Conservation (phyloP, 1,139 yeast genomes). For the Yamadazyma membranifaciens region DNA sequence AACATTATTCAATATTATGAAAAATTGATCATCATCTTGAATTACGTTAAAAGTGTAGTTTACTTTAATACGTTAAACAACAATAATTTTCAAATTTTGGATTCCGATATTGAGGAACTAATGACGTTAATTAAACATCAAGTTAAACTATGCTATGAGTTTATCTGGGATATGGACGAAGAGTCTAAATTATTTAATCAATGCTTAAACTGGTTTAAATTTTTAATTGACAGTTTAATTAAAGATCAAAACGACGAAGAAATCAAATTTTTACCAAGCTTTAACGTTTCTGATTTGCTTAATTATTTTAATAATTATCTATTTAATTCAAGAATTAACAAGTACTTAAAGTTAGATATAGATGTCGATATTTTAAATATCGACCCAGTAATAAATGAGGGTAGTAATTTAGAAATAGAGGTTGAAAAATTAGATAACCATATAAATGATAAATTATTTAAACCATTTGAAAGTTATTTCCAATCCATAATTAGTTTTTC, state of each 20-base stretch:
- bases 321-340: constrained; percentile 23
- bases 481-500: neutral
- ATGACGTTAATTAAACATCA: constrained; percentile 28
- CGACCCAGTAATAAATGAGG: neutral
- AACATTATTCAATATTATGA: constrained; percentile 58
- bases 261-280: constrained; percentile 17
- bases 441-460: neutral
- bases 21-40: constrained; percentile 50
- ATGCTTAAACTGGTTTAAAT: constrained; percentile 50
- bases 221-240: constrained; percentile 34
- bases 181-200: constrained; percentile 53
- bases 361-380: constrained; percentile 3
- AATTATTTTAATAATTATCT: constrained; percentile 29
- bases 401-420: neutral
- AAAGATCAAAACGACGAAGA: constrained; percentile 36
- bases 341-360: constrained; percentile 23
- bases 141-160: constrained; percentile 35
- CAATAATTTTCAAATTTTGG: constrained; percentile 27
- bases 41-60: constrained; percentile 46
- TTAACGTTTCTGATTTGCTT: constrained; percentile 27
- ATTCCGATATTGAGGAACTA: constrained; percentile 24
- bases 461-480: constrained; percentile 7
- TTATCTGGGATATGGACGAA: constrained; percentile 48
- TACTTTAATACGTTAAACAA: constrained; percentile 30
- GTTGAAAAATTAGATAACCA: neutral